Evolutionary conservation across 805 yeast genomes (phyloP), one percentile per base, ranked within the genome.

Genomic region (Sugiyamaella smithiae): DNA sequence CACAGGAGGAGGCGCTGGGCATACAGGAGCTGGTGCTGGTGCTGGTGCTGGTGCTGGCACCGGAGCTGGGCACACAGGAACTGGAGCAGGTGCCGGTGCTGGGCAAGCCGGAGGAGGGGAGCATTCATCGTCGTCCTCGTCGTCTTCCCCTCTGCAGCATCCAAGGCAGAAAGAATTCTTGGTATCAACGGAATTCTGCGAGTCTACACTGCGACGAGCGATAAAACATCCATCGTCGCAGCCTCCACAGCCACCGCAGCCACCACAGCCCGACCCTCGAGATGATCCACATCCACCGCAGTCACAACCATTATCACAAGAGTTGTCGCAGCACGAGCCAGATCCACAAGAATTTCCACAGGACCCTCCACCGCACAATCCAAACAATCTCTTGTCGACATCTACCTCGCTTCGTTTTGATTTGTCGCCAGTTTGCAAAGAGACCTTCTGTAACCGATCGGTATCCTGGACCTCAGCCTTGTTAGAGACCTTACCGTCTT

Each of bases 51-150:
- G 25, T 7, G 45, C 4, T 6, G 38, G 36, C 16, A 7, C 17
- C n/a, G 49, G 48, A n/a, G 43, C 31, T 22, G 47, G 42, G 12
- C 40, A 14, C n/a, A 26, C 26, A n/a, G 45, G 28, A 22, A 45
- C 36, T 11, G 36, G 31, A 22, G 43, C 25, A 19, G 17, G 35
- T 2, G 48, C 24, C 25, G 49, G 38, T 17, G 49, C 41, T 25
- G 31, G 37, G 6, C 43, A 26, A 8, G 51, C 24, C 26, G 52
- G 47, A n/a, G 40, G 43, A 32, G 45, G 40, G n/a, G 50, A 29
- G 24, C 17, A 47, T 12, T 25, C 20, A 16, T 36, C 42, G 3
- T 42, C 44, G 24, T 28, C 37, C 24, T 28, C 35, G 17, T 24
- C 20, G 19, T 25, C 24, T 12, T 36, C 23, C 6, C 40, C 40